A percentile compares a stretch with the other conserved stretches of the same genome.
These are phyloP conservation scores for Claviceps paspali DNA, from an alignment of 2,329 filamentous ascomycete genomes.

Conservation along the genomic window DNA sequence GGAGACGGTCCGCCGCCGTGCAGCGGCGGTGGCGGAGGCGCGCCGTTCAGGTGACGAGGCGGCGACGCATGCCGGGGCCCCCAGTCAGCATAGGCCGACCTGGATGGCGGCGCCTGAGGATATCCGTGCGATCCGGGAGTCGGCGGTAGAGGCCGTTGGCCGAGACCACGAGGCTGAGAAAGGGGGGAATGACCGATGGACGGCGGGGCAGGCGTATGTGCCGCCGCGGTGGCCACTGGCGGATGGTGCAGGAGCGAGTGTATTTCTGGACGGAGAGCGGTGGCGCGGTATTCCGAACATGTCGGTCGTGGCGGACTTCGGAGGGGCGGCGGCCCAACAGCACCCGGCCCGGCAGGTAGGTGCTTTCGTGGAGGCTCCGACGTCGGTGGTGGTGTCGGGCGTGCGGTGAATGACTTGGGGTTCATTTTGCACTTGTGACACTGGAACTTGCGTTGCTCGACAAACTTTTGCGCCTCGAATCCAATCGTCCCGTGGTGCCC, in stretches of 20 bases:
- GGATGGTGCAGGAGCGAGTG: constrained; percentile 9
- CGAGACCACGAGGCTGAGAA: constrained; percentile 13
- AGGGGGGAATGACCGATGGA: constrained; percentile 6
- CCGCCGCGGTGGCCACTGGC: not conserved
- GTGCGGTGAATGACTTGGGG: constrained; percentile 24
- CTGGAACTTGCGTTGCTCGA: constrained; percentile 47
- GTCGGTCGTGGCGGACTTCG: constrained; percentile 15
- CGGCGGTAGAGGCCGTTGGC: constrained; percentile 10
- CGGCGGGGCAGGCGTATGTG: constrained; percentile 5
- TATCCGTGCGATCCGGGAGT: constrained; percentile 13
- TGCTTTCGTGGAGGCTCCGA: constrained; percentile 10
- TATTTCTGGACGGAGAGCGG: constrained; percentile 8
- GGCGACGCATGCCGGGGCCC: constrained; percentile 34
- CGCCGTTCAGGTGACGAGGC: constrained; percentile 35
- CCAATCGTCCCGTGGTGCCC: constrained; percentile 35
- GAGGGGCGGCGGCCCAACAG: constrained; percentile 11
- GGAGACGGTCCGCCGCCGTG: constrained; percentile 14
- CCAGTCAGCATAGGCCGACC: constrained; percentile 28
- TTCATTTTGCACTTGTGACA: constrained; percentile 60
- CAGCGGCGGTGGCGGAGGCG: constrained; percentile 20
- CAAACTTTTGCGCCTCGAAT: constrained; percentile 42
- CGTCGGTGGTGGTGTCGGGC: constrained; percentile 9
- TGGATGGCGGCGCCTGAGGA: constrained; percentile 12
- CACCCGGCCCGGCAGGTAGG: constrained; percentile 6
- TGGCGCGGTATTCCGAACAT: constrained; percentile 12